phyloP scores from a whole-genome alignment of 2,329 filamentous ascomycete species.

The Ascochyta clinopodiicola region DNA sequence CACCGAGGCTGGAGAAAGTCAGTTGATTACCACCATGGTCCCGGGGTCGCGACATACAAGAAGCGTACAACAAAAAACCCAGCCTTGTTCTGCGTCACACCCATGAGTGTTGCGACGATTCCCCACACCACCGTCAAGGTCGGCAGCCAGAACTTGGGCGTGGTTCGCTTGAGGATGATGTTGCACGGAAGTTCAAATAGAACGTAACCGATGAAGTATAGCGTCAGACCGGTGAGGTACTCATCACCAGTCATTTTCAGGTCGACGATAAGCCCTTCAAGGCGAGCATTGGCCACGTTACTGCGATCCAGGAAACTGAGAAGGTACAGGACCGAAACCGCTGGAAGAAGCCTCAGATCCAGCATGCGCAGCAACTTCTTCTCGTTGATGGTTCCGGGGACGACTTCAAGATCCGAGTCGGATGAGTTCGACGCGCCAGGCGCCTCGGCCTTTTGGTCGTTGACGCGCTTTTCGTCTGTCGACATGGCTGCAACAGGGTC shows the following conservation, averaged over 20 bases:
- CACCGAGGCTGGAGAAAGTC: conserved; percentile 33
- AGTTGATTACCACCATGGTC: neutral
- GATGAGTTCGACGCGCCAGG: conserved; percentile 30
- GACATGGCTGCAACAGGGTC: conserved; percentile 7
- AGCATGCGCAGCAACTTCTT: conserved; percentile 65
- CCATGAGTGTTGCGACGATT: conserved; percentile 59
- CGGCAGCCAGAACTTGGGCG: conserved; percentile 54
- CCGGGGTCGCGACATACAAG: conserved; percentile 45
- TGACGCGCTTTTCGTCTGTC: conserved; percentile 28
- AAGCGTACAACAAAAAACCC: conserved; percentile 57
- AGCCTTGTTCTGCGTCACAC: conserved; percentile 54
- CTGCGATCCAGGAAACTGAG: conserved; percentile 48
- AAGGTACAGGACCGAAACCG: conserved; percentile 52
- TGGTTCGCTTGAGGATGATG: conserved; percentile 62
- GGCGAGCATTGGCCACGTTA: conserved; percentile 55
- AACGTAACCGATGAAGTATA: conserved; percentile 67
- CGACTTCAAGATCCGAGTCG: conserved; percentile 37
- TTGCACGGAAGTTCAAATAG: conserved; percentile 53
- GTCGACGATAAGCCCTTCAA: conserved; percentile 46
- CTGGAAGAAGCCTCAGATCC: conserved; percentile 51
- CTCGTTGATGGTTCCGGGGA: conserved; percentile 56
- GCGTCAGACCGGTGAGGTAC: conserved; percentile 69
- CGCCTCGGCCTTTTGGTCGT: conserved; percentile 16
- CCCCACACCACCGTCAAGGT: conserved; percentile 60
- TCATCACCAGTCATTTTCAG: conserved; percentile 52